Conservation (phyloP, 2,329 filamentous ascomycete genomes). For the Penicillium sp. region DNA sequence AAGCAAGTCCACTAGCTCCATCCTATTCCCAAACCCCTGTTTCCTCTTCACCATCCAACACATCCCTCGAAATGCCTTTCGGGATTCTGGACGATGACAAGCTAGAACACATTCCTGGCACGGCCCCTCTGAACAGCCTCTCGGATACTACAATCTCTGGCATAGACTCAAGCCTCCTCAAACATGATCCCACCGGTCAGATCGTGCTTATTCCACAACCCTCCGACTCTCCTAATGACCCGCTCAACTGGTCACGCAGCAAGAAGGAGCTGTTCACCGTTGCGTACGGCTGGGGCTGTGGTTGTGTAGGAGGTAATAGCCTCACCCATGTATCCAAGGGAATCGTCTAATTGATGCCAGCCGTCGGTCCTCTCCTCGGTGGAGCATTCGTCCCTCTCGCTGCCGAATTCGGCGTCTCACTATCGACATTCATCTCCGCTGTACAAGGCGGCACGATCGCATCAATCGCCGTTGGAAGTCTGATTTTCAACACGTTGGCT, state of each 20-base stretch:
- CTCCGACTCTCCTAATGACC: constrained; percentile 24
- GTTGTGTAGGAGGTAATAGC: constrained; percentile 42
- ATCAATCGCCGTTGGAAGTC: constrained; percentile 33
- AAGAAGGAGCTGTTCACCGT: constrained; percentile 39
- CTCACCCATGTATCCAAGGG: no score
- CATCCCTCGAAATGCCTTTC: constrained; percentile 25
- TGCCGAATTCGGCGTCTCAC: constrained; percentile 27
- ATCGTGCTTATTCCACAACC: constrained; percentile 27
- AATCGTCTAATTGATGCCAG: constrained; percentile 12
- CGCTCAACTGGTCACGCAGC: constrained; percentile 23
- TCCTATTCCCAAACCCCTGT: neutral
- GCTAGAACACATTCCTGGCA: constrained; percentile 31
- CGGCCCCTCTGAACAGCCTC: constrained; percentile 25
- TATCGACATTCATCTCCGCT: constrained; percentile 33
- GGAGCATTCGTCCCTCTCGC: constrained; percentile 36
- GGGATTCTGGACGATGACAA: constrained; percentile 29
- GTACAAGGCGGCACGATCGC: constrained; percentile 36
- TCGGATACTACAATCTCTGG: constrained; percentile 14
- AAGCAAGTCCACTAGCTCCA: neutral
- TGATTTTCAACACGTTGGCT: constrained; percentile 35
- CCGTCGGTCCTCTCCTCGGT: constrained; percentile 38
- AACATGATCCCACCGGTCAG: constrained; percentile 29
- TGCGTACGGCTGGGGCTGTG: constrained; percentile 37
- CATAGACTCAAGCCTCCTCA: constrained; percentile 27
- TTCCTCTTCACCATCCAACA: neutral